phyloP scores from a whole-genome alignment of 495 filamentous ascomycete species.

The Podospora australis region DNA sequence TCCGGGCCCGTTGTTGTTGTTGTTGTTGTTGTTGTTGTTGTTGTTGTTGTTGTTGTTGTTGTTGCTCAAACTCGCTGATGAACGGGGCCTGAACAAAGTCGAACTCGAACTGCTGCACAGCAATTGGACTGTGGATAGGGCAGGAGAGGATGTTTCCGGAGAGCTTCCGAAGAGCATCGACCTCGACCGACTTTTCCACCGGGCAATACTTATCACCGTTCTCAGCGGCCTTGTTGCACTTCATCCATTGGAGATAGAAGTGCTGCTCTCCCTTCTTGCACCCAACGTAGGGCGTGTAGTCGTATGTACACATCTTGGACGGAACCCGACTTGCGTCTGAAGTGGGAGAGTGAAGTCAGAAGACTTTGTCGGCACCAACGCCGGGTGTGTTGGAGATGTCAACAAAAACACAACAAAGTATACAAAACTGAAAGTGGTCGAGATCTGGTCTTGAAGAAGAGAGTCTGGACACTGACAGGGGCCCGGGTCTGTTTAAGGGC shows the following conservation, averaged over 20 bases:
- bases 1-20: too few species aligned
- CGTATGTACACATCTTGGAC: constrained; percentile 26
- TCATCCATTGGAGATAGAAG: constrained; percentile 29
- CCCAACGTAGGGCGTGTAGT: constrained; percentile 26
- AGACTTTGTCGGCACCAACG: constrained; percentile 5
- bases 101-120: constrained; percentile 22
- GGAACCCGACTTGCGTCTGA: neutral
- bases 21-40: too few species aligned
- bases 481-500: too few species aligned
- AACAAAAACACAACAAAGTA: neutral
- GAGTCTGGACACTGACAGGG: too few species aligned
- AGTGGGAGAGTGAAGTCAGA: neutral
- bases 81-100: constrained; percentile 2
- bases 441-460: too few species aligned
- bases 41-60: too few species aligned
- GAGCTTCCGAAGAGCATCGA: constrained; percentile 18
- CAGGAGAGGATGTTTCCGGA: constrained; percentile 23
- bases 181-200: constrained; percentile 14
- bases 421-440: too few species aligned
- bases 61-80: neutral
- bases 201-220: constrained; percentile 20
- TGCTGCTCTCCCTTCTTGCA: constrained; percentile 21
- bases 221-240: constrained; percentile 22
- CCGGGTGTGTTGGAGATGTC: neutral
- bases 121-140: constrained; percentile 24